These are phyloP conservation scores for Dipteronia dyeriana DNA, from an alignment of 345 rosid genomes.

Conservation along the genomic window DNA sequence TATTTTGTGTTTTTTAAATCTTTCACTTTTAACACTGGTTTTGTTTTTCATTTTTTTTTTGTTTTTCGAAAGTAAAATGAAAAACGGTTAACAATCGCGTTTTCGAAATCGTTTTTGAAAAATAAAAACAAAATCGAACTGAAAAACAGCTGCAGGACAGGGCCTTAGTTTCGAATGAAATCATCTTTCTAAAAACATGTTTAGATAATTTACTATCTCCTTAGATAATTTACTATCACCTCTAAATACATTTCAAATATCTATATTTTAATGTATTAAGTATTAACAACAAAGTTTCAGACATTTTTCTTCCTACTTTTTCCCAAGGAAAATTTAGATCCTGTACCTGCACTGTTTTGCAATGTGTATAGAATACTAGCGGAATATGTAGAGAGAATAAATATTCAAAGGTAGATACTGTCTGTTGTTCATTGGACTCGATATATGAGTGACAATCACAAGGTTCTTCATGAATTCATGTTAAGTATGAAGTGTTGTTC, in stretches of 20 bases:
- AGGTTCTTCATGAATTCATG: too few relatives aligned
- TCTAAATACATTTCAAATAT: not conserved
- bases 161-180: not conserved
- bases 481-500: not conserved
- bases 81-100: too few relatives aligned
- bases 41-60: too few relatives aligned
- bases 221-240: not conserved
- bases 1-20: too few relatives aligned
- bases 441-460: not conserved
- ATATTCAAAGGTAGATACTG: not conserved
- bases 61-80: too few relatives aligned
- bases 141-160: too few relatives aligned
- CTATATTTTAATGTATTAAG: not conserved
- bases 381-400: too few relatives aligned
- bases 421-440: not conserved
- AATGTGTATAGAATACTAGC: not conserved
- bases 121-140: too few relatives aligned
- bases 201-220: too few relatives aligned
- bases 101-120: too few relatives aligned
- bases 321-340: not conserved
- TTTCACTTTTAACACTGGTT: too few relatives aligned
- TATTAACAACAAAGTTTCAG: not conserved
- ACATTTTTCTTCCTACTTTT: not conserved
- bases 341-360: not conserved
- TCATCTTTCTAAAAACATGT: not conserved